Evolutionary conservation across 805 yeast species (phyloP), one percentile per base, ranked within the genome.

Genomic region (Monosporozyma solicola): DNA sequence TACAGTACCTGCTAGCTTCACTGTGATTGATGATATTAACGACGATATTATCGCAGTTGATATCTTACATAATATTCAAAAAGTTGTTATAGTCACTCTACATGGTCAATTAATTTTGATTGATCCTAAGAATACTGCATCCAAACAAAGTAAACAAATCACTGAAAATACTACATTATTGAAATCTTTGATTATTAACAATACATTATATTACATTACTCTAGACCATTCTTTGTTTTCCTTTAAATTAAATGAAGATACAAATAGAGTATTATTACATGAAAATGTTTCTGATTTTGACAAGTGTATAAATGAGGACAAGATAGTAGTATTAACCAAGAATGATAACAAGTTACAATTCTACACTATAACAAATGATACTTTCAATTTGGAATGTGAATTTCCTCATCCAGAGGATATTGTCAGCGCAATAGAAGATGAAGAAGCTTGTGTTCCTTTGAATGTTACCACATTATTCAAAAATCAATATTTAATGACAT

Each of bases 361-460:
- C 5, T n/a, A 32, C 7, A 20, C 50, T 8, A 16, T 57, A 2
- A 33, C 47, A 15, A 45, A 31, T 11, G 48, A 43, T 24, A 52
- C 53, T n/a, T 48, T 51, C 1, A 47, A 59, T 20, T 54, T 59
- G 35, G 57, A 59, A 41, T 13, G 46, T 24, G 50, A 51, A 13
- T 46, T 73, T 35, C 61, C 61, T 0, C 59, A 60, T 2, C 76
- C 68, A 24, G 39, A 49, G 3, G 69, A 68, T 10, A 51, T 63
- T 3, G 51, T 48, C 0, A 67, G 65, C 6, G 61, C 61, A 0
- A 59, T 64, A 5, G 43, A 16, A 35, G 58, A 61, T 16, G 73
- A 71, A 16, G 73, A 67, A 16, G 73, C 67, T 10, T 71, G 66
- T 27, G 16, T 24, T 5, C 66, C 69, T 16, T 35, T 60, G 4